These are phyloP conservation scores for Colletotrichum sp. DNA, from an alignment of 2,329 filamentous ascomycete species.

Conservation along the genomic window DNA sequence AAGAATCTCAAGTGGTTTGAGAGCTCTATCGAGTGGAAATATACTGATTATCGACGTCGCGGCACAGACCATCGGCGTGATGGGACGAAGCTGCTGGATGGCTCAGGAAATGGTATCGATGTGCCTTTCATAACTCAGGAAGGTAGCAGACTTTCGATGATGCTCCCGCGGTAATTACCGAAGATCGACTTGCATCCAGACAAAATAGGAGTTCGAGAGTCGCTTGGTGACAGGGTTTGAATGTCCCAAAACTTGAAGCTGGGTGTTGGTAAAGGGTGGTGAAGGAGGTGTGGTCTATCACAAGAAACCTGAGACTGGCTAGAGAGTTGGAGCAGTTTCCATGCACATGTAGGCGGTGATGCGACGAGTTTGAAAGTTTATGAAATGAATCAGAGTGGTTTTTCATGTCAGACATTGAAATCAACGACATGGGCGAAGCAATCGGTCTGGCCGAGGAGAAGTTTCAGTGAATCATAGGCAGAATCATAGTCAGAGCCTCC, in stretches of 20 bases:
- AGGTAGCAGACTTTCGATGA: background rate
- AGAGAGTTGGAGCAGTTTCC: background rate
- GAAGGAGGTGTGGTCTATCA: rapidly evolving
- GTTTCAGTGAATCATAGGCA: rapidly evolving
- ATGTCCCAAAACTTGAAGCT: background rate
- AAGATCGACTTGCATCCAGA: background rate
- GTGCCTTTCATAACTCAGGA: background rate
- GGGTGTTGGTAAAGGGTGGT: rapidly evolving
- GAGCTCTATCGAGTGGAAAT: background rate
- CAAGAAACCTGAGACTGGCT: background rate
- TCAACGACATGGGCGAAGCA: background rate
- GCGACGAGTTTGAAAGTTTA: background rate
- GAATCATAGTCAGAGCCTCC: background rate
- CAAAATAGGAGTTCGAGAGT: background rate
- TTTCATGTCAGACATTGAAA: background rate
- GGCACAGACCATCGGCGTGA: background rate
- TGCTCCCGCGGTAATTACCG: rapidly evolving
- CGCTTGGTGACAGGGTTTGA: background rate
- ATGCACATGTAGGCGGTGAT: rapidly evolving
- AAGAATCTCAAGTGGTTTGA: rapidly evolving
- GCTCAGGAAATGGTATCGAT: background rate
- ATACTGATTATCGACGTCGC: rapidly evolving
- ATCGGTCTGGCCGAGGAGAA: rapidly evolving
- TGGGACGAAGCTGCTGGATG: background rate
- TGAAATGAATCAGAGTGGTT: rapidly evolving